Evolutionary conservation across 805 yeast genomes (phyloP).

Genomic region (Wickerhamomyces chambardii): DNA sequence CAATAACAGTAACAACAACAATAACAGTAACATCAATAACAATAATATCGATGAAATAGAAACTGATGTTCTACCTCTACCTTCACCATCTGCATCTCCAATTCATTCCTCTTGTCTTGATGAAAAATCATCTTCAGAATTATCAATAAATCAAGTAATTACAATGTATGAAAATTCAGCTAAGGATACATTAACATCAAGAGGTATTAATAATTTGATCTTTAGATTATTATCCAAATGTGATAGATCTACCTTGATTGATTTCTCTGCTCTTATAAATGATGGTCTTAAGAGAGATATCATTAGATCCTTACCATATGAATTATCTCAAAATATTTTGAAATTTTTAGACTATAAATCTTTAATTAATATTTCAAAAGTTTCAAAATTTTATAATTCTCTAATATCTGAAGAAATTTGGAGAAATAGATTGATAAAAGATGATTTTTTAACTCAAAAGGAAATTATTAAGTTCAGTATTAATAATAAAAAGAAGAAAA

Average conservation of each 20-base stretch:
- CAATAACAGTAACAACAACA: not conserved
- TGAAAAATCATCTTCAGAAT: not conserved
- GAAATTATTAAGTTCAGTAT: conserved; percentile 27
- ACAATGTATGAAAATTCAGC: conserved; percentile 7
- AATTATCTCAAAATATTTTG: conserved; percentile 59
- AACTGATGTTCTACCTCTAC: conserved; percentile 45
- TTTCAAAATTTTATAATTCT: conserved; percentile 61
- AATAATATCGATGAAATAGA: conserved; percentile 2
- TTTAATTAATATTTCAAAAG: conserved; percentile 50
- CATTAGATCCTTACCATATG: conserved; percentile 62
- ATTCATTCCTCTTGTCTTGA: conserved; percentile 17
- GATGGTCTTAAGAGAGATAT: conserved; percentile 65
- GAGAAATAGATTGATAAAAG: conserved; percentile 55
- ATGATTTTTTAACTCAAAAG: conserved; percentile 42
- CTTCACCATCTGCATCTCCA: conserved; percentile 63
- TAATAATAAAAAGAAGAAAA: too few species aligned
- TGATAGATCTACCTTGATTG: conserved; percentile 53
- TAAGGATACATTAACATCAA: conserved; percentile 25
- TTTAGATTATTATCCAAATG: conserved; percentile 48
- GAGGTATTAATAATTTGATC: conserved; percentile 39
- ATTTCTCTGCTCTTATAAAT: conserved; percentile 42
- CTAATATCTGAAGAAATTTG: conserved; percentile 62
- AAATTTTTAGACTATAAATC: conserved; percentile 54
- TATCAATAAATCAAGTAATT: not conserved
- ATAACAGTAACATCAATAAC: not conserved